Evolutionary conservation across 495 filamentous ascomycete species (phyloP).

Genomic region (Annulohypoxylon bovei): DNA sequence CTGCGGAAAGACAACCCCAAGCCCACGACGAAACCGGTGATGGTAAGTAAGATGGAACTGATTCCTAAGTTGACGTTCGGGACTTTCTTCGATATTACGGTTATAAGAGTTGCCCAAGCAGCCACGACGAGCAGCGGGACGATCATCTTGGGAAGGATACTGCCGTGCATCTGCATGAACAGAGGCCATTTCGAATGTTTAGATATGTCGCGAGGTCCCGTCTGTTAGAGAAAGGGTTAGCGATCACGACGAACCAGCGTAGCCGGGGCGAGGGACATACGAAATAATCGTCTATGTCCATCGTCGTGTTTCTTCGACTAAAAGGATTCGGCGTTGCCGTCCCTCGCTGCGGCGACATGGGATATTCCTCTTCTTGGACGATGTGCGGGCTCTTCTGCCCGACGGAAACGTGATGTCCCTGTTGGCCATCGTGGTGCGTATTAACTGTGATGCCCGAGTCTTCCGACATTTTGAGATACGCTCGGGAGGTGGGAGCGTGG

Average conservation of each 20-base stretch:
- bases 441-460: constrained; percentile 36
- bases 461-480: constrained; percentile 42
- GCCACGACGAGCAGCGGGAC: constrained; percentile 74
- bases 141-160: constrained; percentile 82
- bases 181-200: constrained; percentile 85
- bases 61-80: constrained; percentile 68
- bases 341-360: constrained; percentile 44
- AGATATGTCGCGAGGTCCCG: constrained; percentile 74
- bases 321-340: constrained; percentile 56
- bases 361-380: constrained; percentile 42
- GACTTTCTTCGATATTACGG: constrained; percentile 65
- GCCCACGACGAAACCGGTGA: constrained; percentile 90
- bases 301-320: constrained; percentile 54
- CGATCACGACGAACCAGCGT: not conserved
- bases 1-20: constrained; percentile 83
- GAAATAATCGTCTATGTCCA: constrained; percentile 65
- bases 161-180: constrained; percentile 82
- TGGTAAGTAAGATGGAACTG: constrained; percentile 76
- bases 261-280: constrained; percentile 46
- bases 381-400: constrained; percentile 28
- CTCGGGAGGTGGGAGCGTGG: not conserved
- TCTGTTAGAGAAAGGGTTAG: constrained; percentile 43
- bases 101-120: constrained; percentile 75
- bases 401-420: constrained; percentile 14
- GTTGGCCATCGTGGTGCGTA: constrained; percentile 20